phyloP scores from a whole-genome alignment of 1,139 yeast genomes.

The Yamadazyma dendronema region DNA sequence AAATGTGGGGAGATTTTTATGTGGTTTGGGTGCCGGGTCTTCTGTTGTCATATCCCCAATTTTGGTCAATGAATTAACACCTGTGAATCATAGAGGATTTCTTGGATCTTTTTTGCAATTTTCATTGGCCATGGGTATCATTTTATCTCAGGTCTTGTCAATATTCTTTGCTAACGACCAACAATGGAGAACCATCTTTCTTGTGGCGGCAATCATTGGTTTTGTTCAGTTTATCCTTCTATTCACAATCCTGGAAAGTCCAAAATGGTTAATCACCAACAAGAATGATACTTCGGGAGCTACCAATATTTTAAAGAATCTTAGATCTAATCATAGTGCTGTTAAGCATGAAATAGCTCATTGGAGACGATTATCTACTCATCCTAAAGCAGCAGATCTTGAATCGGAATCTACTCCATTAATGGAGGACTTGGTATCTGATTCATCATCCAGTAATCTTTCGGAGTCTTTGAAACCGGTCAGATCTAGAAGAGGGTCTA shows the following conservation, averaged over 20 bases:
- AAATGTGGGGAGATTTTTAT: constrained; percentile 29
- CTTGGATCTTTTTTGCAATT: constrained; percentile 38
- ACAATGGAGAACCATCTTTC: constrained; percentile 36
- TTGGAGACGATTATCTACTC: constrained; percentile 32
- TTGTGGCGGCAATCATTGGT: constrained; percentile 25
- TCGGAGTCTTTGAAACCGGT: constrained; percentile 7
- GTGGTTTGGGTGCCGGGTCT: constrained; percentile 41
- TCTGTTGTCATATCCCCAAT: constrained; percentile 39
- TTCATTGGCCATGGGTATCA: constrained; percentile 36
- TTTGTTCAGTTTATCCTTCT: constrained; percentile 29
- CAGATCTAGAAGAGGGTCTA: constrained; percentile 23
- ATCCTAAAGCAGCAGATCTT: constrained; percentile 2
- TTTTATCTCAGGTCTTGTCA: constrained; percentile 32
- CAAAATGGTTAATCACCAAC: constrained; percentile 38
- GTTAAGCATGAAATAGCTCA: constrained; percentile 36
- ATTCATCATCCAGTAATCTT: constrained; percentile 1
- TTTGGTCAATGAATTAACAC: constrained; percentile 37
- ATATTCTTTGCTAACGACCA: constrained; percentile 32
- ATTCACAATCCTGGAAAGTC: constrained; percentile 36
- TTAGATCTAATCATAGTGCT: constrained; percentile 30
- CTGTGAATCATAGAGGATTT: constrained; percentile 38
- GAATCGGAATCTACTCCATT: constrained; percentile 15
- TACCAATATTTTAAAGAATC: constrained; percentile 23
- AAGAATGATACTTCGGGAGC: constrained; percentile 30
- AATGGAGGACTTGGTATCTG: constrained; percentile 11